Base-by-base conservation (phyloP, 2,329 filamentous ascomycete species). In the Periconia sp. region DNA sequence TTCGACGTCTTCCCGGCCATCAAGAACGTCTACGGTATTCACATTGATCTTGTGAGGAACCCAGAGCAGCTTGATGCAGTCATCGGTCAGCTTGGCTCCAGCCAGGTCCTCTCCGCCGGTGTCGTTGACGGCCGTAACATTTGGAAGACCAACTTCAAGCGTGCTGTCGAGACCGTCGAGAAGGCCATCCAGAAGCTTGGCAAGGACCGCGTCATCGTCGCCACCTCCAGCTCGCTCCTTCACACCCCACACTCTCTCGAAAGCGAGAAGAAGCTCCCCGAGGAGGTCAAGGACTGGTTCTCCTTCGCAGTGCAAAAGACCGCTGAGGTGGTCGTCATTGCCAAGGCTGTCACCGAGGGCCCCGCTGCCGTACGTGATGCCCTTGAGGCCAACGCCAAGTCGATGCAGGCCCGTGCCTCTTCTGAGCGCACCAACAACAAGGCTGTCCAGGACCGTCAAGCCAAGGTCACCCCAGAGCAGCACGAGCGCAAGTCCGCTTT, bases 101-200 rank as follows among this genome's bases (percentile, higher is more conserved):
- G 92, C 77, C 95, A 96, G 75, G 79, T 92, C 66, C 88, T 99
- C 64, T 99, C 94, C 64, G 89, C 87, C 62, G 94, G 94, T 91
- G 90, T 99, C 68, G 94, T 99, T 65, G 92, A 99, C 71, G 94
- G 94, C 71, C 92, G 94, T 73, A 99, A 99, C 86, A 97, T 99
- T 84, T 99, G 94, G 94, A 99, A 99, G 90, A 97, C 92, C 81
- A 96, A 97, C 88, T 89, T 97, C 82, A 90, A 96, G 86, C 86
- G 86, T 70, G 92, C 94, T 72, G 95, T 99, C 63, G 92, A 94
- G 83, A 85, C 82, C 61, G 89, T 94, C 58, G 91, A 97, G 86
- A 82, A 85, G 56, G 94, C 93, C 62, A 82, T 97, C 70, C 91
- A 97, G 83, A 91, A 96, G 83, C 86, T 99, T 60, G 93, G 94